Base-by-base conservation (phyloP, 1,284 basidiomycete genomes). In the Grifola frondosa region DNA sequence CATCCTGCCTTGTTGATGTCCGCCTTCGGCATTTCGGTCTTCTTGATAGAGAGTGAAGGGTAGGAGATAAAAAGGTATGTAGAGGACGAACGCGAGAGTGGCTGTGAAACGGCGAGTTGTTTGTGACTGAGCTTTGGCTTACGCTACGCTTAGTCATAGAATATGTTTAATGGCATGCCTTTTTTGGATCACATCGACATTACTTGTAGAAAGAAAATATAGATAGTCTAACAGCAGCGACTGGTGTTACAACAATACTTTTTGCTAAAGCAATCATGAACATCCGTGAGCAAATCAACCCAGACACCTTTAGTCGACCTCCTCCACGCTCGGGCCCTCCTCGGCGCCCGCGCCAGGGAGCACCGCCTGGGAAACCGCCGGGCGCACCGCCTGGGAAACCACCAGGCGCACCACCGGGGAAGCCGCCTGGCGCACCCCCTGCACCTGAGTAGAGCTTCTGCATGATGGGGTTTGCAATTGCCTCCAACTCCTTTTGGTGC, bases 401-500 rank as follows among this genome's bases (percentile, higher is more conserved):
- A 38, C 73, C 75, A 7, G 70, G 67, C 42, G 70, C 68, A 51
- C 71, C 80, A 34, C 52, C 53, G 38, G 73, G 73, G 63, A 71
- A 70, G 36, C 71, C 76, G 35, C 71, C 72, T n/a, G 74, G 75
- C 20, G 71, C 71, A 53, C 70, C 87, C 58, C 85, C 88, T 33
- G 80, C 88, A 53, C 79, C 74, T 46, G 81, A 80, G 71, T 97
- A 97, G 20, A 95, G 80, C 72, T 88, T 90, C 73, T 88, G 83
- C 92, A 96, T 96, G 71, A 96, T 95, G 37, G 94, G 94, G 77
- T 58, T 95, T 58, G 93, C 90, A 54, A 94, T 67, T 10, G 64
- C 74, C 75, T 99, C 96, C 46, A 99, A 78, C 73, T 97, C 95
- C 80, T 97, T 97, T 70, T 97, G 95, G 73, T 87, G 89, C 64